phyloP scores from a whole-genome alignment of 495 filamentous ascomycete genomes.

The Penicillium tannophilum region DNA sequence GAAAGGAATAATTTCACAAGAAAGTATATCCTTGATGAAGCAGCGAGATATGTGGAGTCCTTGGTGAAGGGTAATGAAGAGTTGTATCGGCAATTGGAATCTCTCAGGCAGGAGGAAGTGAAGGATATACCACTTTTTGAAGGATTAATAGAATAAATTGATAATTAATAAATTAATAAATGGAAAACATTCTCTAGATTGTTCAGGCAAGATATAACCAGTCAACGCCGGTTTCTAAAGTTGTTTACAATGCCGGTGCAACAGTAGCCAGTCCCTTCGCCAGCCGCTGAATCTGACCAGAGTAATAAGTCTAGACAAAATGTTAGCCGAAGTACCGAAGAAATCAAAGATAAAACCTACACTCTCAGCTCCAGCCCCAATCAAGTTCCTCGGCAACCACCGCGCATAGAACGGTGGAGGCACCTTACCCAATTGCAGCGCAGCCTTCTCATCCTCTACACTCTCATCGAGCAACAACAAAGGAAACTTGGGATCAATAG shows the following conservation, averaged over 20 bases:
- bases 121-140: neutral
- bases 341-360: constrained; percentile 27
- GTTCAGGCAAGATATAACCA: neutral
- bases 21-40: constrained; percentile 25
- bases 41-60: constrained; percentile 20
- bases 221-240: neutral
- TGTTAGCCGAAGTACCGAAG: neutral
- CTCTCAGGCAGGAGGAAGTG: constrained; percentile 12
- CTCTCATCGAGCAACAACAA: constrained; percentile 54
- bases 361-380: constrained; percentile 49
- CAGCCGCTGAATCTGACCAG: constrained; percentile 41
- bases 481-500: constrained; percentile 51
- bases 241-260: constrained; percentile 24
- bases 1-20: constrained; percentile 23
- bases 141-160: neutral
- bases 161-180: neutral
- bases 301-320: constrained; percentile 39
- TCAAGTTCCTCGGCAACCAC: constrained; percentile 35
- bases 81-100: constrained; percentile 11
- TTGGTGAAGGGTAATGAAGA: constrained; percentile 21
- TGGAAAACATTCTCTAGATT: neutral
- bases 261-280: constrained; percentile 37
- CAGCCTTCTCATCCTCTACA: constrained; percentile 51
- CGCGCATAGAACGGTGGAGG: constrained; percentile 34
- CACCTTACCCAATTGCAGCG: constrained; percentile 39